These are phyloP conservation scores for Aspergillus ibericus DNA, from an alignment of 2,329 filamentous ascomycete species.

Conservation along the genomic window DNA sequence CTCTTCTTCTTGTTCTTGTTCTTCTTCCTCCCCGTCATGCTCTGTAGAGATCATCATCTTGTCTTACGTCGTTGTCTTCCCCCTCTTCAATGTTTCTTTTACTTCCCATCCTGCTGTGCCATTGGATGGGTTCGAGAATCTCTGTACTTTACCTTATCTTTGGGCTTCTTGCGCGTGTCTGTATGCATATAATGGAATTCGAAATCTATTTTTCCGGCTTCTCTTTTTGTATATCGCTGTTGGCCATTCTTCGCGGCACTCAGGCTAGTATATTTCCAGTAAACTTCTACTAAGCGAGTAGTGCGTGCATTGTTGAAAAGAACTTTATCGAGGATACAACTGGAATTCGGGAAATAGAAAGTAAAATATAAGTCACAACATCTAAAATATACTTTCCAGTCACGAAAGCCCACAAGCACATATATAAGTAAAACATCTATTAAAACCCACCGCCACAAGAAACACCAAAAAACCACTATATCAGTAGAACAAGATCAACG, in stretches of 20 bases:
- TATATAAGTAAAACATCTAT: no score
- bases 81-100: neutral
- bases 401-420: no score
- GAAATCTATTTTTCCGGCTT: slow-evolving; percentile 5
- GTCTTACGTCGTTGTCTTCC: slow-evolving; percentile 1
- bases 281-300: no score
- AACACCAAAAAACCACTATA: neutral
- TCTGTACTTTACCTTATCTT: slow-evolving; percentile 32
- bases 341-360: no score
- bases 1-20: no score
- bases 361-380: no score
- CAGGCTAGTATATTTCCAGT: no score
- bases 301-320: no score
- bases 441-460: neutral
- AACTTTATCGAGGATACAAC: no score
- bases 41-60: slow-evolving; percentile 4
- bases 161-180: slow-evolving; percentile 26
- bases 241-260: neutral
- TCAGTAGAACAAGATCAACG: neutral
- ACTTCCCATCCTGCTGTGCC: slow-evolving; percentile 14
- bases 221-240: neutral
- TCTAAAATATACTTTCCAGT: no score
- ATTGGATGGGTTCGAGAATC: slow-evolving; percentile 25
- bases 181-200: slow-evolving; percentile 38
- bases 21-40: neutral